Evolutionary conservation across 805 yeast species (phyloP).

Genomic region (Lipomyces oligophaga): DNA sequence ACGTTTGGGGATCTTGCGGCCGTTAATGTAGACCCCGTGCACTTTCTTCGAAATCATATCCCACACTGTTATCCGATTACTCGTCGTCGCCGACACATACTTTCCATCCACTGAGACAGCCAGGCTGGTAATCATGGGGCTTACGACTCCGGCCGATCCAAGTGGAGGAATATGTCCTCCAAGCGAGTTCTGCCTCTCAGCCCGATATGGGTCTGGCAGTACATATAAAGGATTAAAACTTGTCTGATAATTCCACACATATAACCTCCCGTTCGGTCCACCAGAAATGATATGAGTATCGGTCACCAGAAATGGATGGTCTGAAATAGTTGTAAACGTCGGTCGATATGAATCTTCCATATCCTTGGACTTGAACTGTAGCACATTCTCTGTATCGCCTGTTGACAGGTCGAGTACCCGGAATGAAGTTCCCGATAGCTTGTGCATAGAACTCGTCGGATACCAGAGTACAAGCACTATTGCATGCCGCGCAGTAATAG

Average conservation of each 20-base stretch:
- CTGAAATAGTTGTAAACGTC: slow-evolving; percentile 9
- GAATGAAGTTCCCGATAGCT: slow-evolving; percentile 16
- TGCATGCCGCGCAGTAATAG: slow-evolving; percentile 13
- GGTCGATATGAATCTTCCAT: not conserved
- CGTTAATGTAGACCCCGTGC: slow-evolving; percentile 14
- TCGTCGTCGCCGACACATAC: slow-evolving; percentile 10
- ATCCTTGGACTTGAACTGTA: not conserved
- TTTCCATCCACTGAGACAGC: slow-evolving; percentile 16
- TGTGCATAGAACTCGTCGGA: slow-evolving; percentile 19
- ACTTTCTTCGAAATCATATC: slow-evolving; percentile 12
- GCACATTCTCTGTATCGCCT: slow-evolving; percentile 7
- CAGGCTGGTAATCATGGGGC: slow-evolving; percentile 7
- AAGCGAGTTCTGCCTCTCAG: slow-evolving; percentile 1
- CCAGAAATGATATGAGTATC: slow-evolving; percentile 19
- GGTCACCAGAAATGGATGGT: slow-evolving; percentile 11
- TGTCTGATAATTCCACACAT: slow-evolving; percentile 17
- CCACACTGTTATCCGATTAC: slow-evolving; percentile 14
- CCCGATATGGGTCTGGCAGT: slow-evolving; percentile 4
- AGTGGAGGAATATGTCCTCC: too few species aligned
- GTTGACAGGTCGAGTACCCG: slow-evolving; percentile 11
- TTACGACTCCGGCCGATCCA: too few species aligned
- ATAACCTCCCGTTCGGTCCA: slow-evolving; percentile 12
- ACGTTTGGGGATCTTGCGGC: slow-evolving; percentile 8
- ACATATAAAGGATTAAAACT: slow-evolving; percentile 3
- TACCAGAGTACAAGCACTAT: slow-evolving; percentile 17